A percentile compares a stretch with the other conserved stretches of the same genome.
phyloP scores from a whole-genome alignment of 306 rosid species.

The Quercus wislizeni region DNA sequence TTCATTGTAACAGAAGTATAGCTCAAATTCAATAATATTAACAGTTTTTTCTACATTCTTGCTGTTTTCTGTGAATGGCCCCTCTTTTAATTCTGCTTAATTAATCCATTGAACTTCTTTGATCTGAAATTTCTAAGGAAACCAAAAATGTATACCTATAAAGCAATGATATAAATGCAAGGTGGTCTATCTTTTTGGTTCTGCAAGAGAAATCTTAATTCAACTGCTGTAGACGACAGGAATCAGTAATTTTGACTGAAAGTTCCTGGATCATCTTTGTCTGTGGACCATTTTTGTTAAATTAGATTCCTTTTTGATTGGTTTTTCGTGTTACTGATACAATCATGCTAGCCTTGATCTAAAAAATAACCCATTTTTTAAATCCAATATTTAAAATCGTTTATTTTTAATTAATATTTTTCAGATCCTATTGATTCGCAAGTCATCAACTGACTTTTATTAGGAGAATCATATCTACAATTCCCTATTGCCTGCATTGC shows the following conservation, averaged over 20 bases:
- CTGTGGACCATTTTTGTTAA: background rate
- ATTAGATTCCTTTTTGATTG: background rate
- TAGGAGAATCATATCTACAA: background rate
- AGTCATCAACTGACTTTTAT: background rate
- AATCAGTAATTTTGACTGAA: no score
- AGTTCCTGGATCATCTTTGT: no score
- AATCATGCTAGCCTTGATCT: background rate
- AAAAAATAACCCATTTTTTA: background rate
- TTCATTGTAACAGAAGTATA: conserved; percentile 9
- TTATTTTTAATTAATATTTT: background rate
- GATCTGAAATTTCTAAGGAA: background rate
- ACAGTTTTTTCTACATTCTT: background rate
- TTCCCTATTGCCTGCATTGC: no score
- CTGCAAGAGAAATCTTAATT: no score
- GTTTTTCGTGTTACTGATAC: background rate
- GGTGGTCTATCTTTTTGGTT: no score
- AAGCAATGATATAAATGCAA: background rate
- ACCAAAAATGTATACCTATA: background rate
- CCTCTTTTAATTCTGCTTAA: background rate
- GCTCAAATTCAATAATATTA: background rate
- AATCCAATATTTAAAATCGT: background rate
- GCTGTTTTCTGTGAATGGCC: background rate
- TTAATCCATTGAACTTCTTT: background rate
- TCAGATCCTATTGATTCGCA: background rate
- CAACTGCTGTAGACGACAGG: no score